phyloP scores from a whole-genome alignment of 2,329 filamentous ascomycete genomes.

The Trichoderma sp. region DNA sequence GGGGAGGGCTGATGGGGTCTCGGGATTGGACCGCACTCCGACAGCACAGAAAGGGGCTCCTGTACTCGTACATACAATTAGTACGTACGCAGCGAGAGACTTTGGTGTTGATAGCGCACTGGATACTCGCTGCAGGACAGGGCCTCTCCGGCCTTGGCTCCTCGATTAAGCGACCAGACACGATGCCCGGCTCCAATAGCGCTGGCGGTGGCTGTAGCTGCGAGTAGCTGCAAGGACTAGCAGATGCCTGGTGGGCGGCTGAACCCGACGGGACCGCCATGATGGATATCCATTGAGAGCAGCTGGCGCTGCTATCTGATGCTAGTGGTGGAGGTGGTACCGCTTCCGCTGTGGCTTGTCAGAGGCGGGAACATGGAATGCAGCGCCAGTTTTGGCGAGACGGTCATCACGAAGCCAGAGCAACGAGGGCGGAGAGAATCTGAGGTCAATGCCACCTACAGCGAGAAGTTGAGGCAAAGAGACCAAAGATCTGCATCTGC shows the following conservation, averaged over 20 bases:
- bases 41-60: conserved; percentile 15
- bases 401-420: not conserved
- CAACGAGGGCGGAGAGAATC: not conserved
- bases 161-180: not conserved
- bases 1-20: conserved; percentile 13
- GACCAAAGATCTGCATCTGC: conserved; percentile 6
- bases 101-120: not conserved
- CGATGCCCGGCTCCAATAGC: not conserved
- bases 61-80: too few species aligned
- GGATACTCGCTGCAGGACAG: not conserved
- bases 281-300: conserved; percentile 1
- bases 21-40: conserved; percentile 20
- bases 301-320: not conserved
- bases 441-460: not conserved
- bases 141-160: conserved; percentile 3
- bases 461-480: not conserved
- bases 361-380: not conserved
- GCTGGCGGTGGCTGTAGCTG: not conserved
- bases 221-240: conserved; percentile 7
- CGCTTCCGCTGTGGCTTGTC: conserved; percentile 15
- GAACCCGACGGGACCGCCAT: conserved; percentile 16
- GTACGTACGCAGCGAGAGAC: not conserved
- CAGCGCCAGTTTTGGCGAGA: not conserved
- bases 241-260: conserved; percentile 6
- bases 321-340: not conserved